Evolutionary conservation across 345 rosid genomes (phyloP).

Genomic region (Angophora floribunda): DNA sequence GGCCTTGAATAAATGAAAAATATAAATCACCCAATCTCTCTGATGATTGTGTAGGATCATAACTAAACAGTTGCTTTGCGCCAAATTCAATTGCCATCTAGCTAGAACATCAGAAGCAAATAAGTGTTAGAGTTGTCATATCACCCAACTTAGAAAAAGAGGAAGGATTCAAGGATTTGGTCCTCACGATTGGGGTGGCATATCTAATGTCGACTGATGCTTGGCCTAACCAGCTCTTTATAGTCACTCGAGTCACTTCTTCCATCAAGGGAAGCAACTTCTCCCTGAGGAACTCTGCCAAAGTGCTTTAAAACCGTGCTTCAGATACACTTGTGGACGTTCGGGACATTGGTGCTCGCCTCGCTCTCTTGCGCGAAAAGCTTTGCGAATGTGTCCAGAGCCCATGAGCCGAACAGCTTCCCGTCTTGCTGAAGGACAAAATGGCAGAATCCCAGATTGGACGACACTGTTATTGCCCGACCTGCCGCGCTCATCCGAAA

Average conservation of each 20-base stretch:
- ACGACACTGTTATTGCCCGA: slow-evolving; percentile 2
- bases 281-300: slow-evolving; percentile 6
- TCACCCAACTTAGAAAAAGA: neutral
- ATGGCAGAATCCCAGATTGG: slow-evolving; percentile 7
- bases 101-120: neutral
- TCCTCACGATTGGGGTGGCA: neutral
- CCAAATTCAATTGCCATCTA: slow-evolving; percentile 12
- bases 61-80: slow-evolving; percentile 6
- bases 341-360: neutral
- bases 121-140: neutral
- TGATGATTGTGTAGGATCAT: neutral
- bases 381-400: slow-evolving; percentile 7
- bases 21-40: slow-evolving; percentile 4
- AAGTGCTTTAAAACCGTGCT: slow-evolving; percentile 1
- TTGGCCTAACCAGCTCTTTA: slow-evolving; percentile 1
- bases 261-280: slow-evolving; percentile 8
- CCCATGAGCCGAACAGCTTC: slow-evolving; percentile 3
- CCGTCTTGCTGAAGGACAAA: slow-evolving; percentile 8
- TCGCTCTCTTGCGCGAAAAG: slow-evolving; percentile 1
- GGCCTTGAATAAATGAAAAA: neutral
- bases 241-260: neutral
- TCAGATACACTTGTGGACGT: slow-evolving; percentile 7
- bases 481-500: slow-evolving; percentile 7
- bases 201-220: neutral
- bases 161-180: neutral